Percentiles rank a stretch among this genome's conserved stretches.
phyloP scores from a whole-genome alignment of 352 stramenopile genomes.

The Pythium myriotylum region DNA sequence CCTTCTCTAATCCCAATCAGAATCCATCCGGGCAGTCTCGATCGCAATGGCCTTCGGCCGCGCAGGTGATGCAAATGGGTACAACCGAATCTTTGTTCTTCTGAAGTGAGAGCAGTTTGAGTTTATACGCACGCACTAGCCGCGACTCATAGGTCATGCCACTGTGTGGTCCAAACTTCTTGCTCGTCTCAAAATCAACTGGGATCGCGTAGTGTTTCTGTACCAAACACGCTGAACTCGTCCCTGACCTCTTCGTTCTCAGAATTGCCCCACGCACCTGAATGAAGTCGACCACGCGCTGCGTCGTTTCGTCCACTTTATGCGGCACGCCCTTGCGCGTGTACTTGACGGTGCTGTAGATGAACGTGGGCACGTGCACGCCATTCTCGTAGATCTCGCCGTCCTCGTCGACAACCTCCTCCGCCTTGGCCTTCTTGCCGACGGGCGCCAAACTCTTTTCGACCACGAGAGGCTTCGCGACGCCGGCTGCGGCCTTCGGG shows the following conservation, averaged over 20 bases:
- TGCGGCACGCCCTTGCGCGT: conserved; percentile 34
- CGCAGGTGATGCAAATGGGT: conserved; percentile 63
- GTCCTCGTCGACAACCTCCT: conserved; percentile 8
- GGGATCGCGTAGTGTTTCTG: conserved; percentile 54
- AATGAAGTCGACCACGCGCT: conserved; percentile 53
- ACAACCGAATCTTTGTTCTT: conserved; percentile 26
- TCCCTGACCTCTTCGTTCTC: not conserved
- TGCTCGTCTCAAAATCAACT: conserved; percentile 48
- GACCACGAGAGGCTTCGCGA: conserved; percentile 1
- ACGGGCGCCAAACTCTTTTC: conserved; percentile 5
- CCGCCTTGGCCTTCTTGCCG: conserved; percentile 25
- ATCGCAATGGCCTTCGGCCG: conserved; percentile 44
- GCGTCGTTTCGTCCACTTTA: conserved; percentile 36
- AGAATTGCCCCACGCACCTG: conserved; percentile 33
- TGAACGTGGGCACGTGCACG: conserved; percentile 53
- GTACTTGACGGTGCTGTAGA: conserved; percentile 70
- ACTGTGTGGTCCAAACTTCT: conserved; percentile 64
- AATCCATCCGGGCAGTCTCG: conserved; percentile 65
- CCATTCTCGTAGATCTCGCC: conserved; percentile 31
- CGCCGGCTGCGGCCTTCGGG: conserved; percentile 4
- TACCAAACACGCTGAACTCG: not conserved
- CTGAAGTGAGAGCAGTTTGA: conserved; percentile 41
- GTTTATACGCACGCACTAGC: conserved; percentile 57
- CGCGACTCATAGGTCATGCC: conserved; percentile 62
- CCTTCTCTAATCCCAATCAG: conserved; percentile 18